A percentile compares a stretch with the other conserved stretches of the same genome.
Conservation (phyloP, 345 rosid species). For the Salix suchowensis region DNA sequence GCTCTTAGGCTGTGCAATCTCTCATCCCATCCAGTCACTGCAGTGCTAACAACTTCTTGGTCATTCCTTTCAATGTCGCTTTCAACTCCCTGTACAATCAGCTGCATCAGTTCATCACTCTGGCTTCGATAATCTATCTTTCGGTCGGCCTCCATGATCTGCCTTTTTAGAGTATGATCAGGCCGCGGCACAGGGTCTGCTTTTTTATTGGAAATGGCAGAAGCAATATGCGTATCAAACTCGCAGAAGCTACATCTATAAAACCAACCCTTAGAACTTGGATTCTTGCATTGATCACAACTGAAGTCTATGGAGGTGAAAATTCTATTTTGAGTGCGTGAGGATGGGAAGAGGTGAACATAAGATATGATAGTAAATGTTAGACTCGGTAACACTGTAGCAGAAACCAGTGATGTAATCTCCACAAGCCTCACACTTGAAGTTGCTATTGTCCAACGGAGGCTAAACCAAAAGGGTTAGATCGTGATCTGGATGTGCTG, state of each 20-base stretch:
- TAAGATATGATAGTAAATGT: constrained; percentile 31
- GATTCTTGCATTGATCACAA: constrained; percentile 42
- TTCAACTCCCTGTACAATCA: constrained; percentile 16
- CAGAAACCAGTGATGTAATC: constrained; percentile 35
- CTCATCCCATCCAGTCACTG: constrained; percentile 27
- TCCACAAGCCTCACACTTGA: constrained; percentile 41
- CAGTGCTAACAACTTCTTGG: background rate
- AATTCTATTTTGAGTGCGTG: constrained; percentile 46
- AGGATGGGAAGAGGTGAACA: constrained; percentile 40
- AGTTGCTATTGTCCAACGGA: background rate
- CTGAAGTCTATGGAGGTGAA: constrained; percentile 40
- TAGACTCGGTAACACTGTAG: constrained; percentile 32
- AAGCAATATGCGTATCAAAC: constrained; percentile 44
- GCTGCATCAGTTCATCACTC: constrained; percentile 31
- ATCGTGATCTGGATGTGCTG: constrained; percentile 34
- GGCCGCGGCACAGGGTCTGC: constrained; percentile 2
- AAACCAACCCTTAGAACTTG: constrained; percentile 40
- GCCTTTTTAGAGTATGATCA: background rate
- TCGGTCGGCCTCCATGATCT: constrained; percentile 11
- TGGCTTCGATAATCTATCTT: constrained; percentile 14
- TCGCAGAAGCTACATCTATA: constrained; percentile 50
- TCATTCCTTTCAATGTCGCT: background rate
- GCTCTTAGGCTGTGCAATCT: constrained; percentile 16
- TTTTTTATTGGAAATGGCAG: constrained; percentile 31
- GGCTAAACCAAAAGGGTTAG: constrained; percentile 28